A percentile compares a stretch with the other conserved stretches of the same genome.
phyloP scores from a whole-genome alignment of 2,329 filamentous ascomycete species.

The Elsinoe ampelina region DNA sequence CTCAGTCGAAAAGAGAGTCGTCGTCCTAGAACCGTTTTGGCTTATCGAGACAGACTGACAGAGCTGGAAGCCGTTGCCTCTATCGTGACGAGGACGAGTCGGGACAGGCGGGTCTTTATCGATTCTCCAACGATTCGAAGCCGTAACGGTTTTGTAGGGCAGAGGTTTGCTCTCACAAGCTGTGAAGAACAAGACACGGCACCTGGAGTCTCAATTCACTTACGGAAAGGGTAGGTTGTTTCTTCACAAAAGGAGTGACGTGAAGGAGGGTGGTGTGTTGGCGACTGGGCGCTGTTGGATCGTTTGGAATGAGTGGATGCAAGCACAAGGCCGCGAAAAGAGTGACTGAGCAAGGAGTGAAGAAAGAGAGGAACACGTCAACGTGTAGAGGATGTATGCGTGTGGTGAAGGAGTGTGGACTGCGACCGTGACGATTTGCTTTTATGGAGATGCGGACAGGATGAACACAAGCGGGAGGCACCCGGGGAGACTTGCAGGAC shows the following conservation, averaged over 20 bases:
- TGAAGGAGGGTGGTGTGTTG: slow-evolving; percentile 9
- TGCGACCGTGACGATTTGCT: background rate
- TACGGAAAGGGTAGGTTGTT: background rate
- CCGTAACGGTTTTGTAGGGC: background rate
- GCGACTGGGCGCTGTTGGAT: background rate
- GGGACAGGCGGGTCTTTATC: slow-evolving; percentile 14
- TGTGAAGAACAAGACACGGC: background rate
- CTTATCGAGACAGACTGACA: slow-evolving; percentile 10
- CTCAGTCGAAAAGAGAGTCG: background rate
- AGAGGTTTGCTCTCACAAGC: background rate
- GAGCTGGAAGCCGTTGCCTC: slow-evolving; percentile 13
- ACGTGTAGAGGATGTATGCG: slow-evolving; percentile 14
- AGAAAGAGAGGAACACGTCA: slow-evolving; percentile 15
- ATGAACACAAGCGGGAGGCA: slow-evolving; percentile 9
- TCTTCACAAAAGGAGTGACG: slow-evolving; percentile 11
- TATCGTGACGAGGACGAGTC: slow-evolving; percentile 11
- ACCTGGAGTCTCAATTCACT: slow-evolving; percentile 4
- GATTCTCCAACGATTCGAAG: slow-evolving; percentile 13
- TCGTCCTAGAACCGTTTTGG: slow-evolving; percentile 12
- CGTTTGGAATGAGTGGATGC: slow-evolving; percentile 15
- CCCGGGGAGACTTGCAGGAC: slow-evolving; percentile 12
- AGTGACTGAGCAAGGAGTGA: slow-evolving; percentile 17
- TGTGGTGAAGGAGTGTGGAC: slow-evolving; percentile 5
- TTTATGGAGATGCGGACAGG: slow-evolving; percentile 11
- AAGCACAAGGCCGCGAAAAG: slow-evolving; percentile 18